Evolutionary conservation across 2,329 filamentous ascomycete genomes (phyloP).

Genomic region (Aspergillus fischeri): DNA sequence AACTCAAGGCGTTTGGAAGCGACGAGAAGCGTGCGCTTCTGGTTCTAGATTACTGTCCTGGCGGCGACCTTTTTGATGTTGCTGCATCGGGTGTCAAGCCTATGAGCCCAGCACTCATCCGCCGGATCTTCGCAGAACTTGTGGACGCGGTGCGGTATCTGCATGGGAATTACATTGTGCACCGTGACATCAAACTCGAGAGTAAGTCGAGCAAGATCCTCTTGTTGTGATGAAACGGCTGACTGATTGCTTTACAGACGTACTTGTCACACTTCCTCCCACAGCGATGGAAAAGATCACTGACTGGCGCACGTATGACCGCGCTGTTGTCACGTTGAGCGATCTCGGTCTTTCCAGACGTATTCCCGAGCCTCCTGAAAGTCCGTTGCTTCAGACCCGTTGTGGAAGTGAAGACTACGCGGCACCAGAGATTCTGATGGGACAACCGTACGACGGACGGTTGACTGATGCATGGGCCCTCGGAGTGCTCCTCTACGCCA

Average conservation of each 20-base stretch:
- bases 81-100: conserved; percentile 68
- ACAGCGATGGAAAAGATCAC: conserved; percentile 61
- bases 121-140: conserved; percentile 85
- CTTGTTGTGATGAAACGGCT: not conserved
- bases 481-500: conserved; percentile 85
- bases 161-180: conserved; percentile 80
- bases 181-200: conserved; percentile 96
- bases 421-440: conserved; percentile 92
- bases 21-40: conserved; percentile 78
- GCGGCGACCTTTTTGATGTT: conserved; percentile 91
- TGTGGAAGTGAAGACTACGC: conserved; percentile 98
- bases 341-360: conserved; percentile 86
- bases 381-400: conserved; percentile 84
- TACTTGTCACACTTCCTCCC: conserved; percentile 78
- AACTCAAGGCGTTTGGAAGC: conserved; percentile 86
- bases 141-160: conserved; percentile 82
- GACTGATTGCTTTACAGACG: conserved; percentile 54
- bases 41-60: conserved; percentile 86
- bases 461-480: conserved; percentile 93
- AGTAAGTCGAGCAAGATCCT: conserved; percentile 56
- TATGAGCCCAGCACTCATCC: conserved; percentile 65
- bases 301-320: conserved; percentile 71
- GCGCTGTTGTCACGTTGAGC: conserved; percentile 81
- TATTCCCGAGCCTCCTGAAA: conserved; percentile 67
- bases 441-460: conserved; percentile 88